phyloP scores from a whole-genome alignment of 192 early-diverging fungal species.

The Chytriomyces sp. region DNA sequence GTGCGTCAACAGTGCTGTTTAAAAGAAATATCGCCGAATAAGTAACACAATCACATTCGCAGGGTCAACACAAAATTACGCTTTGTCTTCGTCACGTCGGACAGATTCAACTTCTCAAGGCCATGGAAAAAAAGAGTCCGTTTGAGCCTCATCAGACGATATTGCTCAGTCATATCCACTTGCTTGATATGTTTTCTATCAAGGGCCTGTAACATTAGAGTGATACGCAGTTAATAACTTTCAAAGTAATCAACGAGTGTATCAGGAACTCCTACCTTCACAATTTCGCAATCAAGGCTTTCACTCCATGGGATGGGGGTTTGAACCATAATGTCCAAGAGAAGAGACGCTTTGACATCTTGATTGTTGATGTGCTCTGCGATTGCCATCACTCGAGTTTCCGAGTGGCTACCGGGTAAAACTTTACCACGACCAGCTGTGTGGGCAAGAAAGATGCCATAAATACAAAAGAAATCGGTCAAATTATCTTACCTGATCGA shows the following conservation, averaged over 20 bases:
- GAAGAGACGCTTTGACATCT: slow-evolving; percentile 46
- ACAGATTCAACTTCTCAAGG: slow-evolving; percentile 61
- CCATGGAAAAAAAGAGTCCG: slow-evolving; percentile 66
- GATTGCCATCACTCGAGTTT: slow-evolving; percentile 62
- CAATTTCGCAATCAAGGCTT: slow-evolving; percentile 52
- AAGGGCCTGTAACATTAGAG: background rate
- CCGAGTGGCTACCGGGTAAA: slow-evolving; percentile 48
- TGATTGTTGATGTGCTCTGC: slow-evolving; percentile 45
- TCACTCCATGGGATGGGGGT: slow-evolving; percentile 70
- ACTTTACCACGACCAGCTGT: too few relatives aligned
- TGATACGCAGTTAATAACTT: background rate
- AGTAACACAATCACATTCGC: slow-evolving; percentile 17
- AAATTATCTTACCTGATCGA: slow-evolving; percentile 17
- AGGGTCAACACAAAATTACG: slow-evolving; percentile 18
- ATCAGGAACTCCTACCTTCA: background rate
- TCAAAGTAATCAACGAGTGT: background rate
- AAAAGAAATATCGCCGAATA: background rate
- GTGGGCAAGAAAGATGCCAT: background rate
- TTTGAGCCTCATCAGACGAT: slow-evolving; percentile 67
- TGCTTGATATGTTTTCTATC: slow-evolving; percentile 16
- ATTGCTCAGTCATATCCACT: slow-evolving; percentile 63
- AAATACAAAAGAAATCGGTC: background rate
- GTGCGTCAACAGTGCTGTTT: slow-evolving; percentile 53
- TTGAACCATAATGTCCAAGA: slow-evolving; percentile 69
- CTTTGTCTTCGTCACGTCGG: slow-evolving; percentile 58